Evolutionary conservation across 2,329 filamentous ascomycete genomes (phyloP).

Genomic region (Claviceps sp.): DNA sequence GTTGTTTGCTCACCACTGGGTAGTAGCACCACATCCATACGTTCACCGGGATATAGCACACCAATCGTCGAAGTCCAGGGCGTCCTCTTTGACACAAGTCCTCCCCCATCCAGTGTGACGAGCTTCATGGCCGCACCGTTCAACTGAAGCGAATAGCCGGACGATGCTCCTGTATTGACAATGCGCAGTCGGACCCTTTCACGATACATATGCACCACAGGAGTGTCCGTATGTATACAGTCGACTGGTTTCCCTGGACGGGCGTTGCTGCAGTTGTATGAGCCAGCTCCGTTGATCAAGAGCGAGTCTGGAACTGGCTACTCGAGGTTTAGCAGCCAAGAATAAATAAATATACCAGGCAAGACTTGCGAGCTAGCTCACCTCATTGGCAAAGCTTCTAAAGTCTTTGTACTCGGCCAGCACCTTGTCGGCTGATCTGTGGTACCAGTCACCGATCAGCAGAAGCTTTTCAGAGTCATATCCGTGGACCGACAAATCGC

Average conservation of each 20-base stretch:
- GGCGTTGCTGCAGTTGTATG: constrained; percentile 10
- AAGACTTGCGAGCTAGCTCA: neutral
- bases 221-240: constrained; percentile 5
- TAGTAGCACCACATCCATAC: constrained; percentile 8
- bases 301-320: constrained; percentile 27
- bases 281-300: constrained; percentile 23
- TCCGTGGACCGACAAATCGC: constrained; percentile 8
- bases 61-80: constrained; percentile 8
- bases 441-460: constrained; percentile 26
- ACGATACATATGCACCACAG: constrained; percentile 4
- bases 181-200: constrained; percentile 8
- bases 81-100: constrained; percentile 3
- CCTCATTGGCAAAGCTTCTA: constrained; percentile 8
- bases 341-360: neutral
- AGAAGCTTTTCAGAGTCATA: constrained; percentile 22
- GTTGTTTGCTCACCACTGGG: neutral
- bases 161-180: constrained; percentile 9
- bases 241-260: constrained; percentile 8
- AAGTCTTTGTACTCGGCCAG: constrained; percentile 11
- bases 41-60: constrained; percentile 12
- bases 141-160: constrained; percentile 8
- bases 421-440: constrained; percentile 21
- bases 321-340: constrained; percentile 7
- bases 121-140: constrained; percentile 7
- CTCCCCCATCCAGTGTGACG: constrained; percentile 11